Base-by-base conservation (phyloP, 139 green algal genomes). In the Chlamydomonas sp. region DNA sequence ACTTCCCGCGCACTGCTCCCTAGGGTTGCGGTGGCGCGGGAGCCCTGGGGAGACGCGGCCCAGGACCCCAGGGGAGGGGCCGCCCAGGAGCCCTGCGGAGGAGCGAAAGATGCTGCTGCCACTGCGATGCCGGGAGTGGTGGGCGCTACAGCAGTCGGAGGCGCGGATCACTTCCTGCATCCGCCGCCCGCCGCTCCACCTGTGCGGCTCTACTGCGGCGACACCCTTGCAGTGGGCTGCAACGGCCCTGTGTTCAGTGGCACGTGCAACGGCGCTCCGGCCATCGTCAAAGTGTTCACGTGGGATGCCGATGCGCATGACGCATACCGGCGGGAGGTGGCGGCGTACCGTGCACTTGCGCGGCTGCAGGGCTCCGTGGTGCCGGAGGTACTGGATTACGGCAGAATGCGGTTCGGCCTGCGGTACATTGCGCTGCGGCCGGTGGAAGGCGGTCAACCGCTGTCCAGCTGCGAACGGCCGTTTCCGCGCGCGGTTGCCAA, bases 281-380 rank as follows among this genome's bases (percentile, higher is more conserved):
- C 74, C 49, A 8, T 78, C 74, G 63, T 78, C 74, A 78, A 78
- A 49, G 74, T 78, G 15, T 78, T n/a, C 74, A 78, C 74, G 12
- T 78, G 74, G 74, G 74, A 78, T 49, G 49, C 6, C 6, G 7
- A 20, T 49, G 15, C 16, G 49, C 74, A n/a, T 7, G 74, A 49
- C 3, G 74, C 74, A 4, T 78, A 78, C 74, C 63, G 74, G 74
- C 20, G 49, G 15, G 74, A 78, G 74, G 31, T 63, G 74, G 8
- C 20, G 15, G 20, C 74, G 15, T 78, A 78, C 74, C 74, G 74
- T 4, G 74, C 74, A 49, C 74, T 78, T 49, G 49, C 74, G 3
- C 31, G 9, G 74, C 49, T 78, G 74, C 74, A 78, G 49, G 74
- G 74, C 74, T 59, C 15, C 74, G 2, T 63, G 15, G 74, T 78